A percentile compares a stretch with the other conserved stretches of the same genome.
Evolutionary conservation across 257 asterid species (phyloP).

Genomic region (Lycium barbarum): DNA sequence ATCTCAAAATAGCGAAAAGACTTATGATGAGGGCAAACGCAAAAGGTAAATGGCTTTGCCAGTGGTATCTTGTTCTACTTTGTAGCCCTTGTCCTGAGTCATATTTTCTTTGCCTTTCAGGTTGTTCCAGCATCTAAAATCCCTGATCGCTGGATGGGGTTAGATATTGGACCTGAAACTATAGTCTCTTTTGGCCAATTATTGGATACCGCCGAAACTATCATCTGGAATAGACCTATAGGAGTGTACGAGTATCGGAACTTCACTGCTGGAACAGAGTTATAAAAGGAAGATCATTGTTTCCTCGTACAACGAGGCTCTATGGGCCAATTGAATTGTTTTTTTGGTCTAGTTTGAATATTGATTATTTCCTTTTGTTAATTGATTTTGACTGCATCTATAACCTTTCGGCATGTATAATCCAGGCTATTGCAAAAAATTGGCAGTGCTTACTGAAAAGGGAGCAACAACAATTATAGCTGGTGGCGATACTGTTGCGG

Average conservation of each 20-base stretch:
- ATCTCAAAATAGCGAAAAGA: slow-evolving; percentile 70
- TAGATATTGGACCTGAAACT: slow-evolving; percentile 83
- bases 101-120: slow-evolving; percentile 36
- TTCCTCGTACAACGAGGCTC: no score
- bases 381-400: not conserved
- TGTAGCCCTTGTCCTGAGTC: no score
- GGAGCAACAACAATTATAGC: slow-evolving; percentile 93
- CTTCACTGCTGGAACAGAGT: slow-evolving; percentile 92
- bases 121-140: slow-evolving; percentile 76
- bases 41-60: slow-evolving; percentile 43
- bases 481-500: slow-evolving; percentile 94
- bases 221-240: slow-evolving; percentile 92
- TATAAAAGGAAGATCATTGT: slow-evolving; percentile 30
- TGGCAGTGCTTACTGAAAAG: slow-evolving; percentile 87
- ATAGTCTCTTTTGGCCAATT: slow-evolving; percentile 68
- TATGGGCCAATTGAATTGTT: not conserved
- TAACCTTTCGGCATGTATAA: not conserved
- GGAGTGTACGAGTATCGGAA: slow-evolving; percentile 87
- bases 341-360: not conserved
- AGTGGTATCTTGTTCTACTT: no score
- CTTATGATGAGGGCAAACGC: slow-evolving; percentile 79
- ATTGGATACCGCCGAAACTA: slow-evolving; percentile 66
- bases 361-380: not conserved
- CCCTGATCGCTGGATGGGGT: slow-evolving; percentile 94
- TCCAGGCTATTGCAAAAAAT: slow-evolving; percentile 72